Evolutionary conservation across 768 basidiomycete species (phyloP).

Genomic region (Cyclocybe aegerita): DNA sequence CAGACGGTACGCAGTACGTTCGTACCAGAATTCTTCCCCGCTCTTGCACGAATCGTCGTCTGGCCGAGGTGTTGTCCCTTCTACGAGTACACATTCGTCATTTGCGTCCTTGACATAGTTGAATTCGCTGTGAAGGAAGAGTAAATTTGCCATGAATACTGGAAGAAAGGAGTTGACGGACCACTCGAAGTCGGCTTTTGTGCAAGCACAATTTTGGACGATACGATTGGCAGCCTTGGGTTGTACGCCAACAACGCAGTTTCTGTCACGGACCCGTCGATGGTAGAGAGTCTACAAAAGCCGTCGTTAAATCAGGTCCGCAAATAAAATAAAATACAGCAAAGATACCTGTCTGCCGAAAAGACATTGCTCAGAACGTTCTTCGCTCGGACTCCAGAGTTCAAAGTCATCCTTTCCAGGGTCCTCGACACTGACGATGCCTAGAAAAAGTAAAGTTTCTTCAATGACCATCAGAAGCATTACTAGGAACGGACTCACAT

Average conservation of each 20-base stretch:
- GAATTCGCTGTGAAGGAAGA: constrained; percentile 71
- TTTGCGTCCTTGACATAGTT: constrained; percentile 72
- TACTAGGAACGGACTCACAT: constrained; percentile 52
- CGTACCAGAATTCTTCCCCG: constrained; percentile 86
- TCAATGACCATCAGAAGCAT: neutral
- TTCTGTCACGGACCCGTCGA: constrained; percentile 73
- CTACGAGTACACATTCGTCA: constrained; percentile 76
- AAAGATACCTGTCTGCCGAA: constrained; percentile 82
- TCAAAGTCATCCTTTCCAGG: constrained; percentile 92
- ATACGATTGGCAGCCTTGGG: constrained; percentile 51
- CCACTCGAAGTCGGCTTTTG: constrained; percentile 90
- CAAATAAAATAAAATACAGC: neutral
- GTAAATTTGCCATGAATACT: neutral
- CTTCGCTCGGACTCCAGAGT: constrained; percentile 93
- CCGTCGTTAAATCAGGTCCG: constrained; percentile 1
- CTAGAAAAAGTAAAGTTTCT: constrained; percentile 34
- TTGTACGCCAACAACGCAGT: constrained; percentile 82
- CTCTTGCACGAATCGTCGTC: constrained; percentile 61
- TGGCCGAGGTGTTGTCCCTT: constrained; percentile 63
- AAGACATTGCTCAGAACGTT: constrained; percentile 82
- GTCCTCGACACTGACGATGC: constrained; percentile 65
- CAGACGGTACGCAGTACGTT: constrained; percentile 87
- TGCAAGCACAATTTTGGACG: constrained; percentile 74
- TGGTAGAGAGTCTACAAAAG: constrained; percentile 78
- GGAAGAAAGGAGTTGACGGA: constrained; percentile 32